Base-by-base conservation (phyloP, 495 filamentous ascomycete species). In the Penicillium fimorum region DNA sequence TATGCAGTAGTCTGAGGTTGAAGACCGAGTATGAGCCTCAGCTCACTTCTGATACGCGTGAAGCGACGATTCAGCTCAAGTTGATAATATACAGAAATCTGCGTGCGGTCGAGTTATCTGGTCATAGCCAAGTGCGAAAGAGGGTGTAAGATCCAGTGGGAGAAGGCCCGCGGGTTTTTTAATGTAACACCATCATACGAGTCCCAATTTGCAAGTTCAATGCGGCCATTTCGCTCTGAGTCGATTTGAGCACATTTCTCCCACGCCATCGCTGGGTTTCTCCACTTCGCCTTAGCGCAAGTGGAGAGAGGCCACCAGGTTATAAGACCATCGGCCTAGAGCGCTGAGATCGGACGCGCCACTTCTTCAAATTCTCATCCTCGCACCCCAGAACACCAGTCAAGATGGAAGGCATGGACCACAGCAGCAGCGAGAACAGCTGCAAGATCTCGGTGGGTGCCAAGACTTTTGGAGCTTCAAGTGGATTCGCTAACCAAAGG, bases 391-490 rank as follows among this genome's bases (percentile, higher is more conserved):
- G 15, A 41, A 27, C 1, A 25, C 6, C 7, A 18, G 35, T 43
- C 59, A 59, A 27, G 7, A 61, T 58, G 53, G 48, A 56, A 15
- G 60, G 44, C 59, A 64, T 64, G 62, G 41, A 41, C 12, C 56
- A 60, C 4, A 8, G 35, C n/a, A 38, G 15, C 35, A 60, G 65
- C 48, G 55, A 53, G 55, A 48, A n/a, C 30, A 47, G 57, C 37
- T 70, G 67, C 59, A 58, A 69, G 37, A 55, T 66, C 43, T 62
- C 64, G 24, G 66, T 64, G 46, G 50, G 60, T 59, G 59, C 59
- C 59, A 62, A 62, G 56, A 30, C 27, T 24, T 24, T 22, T 2
- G 50, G 54, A 59, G 37, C 3, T 20, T 1, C 18, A 17, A 41
- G 24, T 20, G 24, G 13, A n/a, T 9, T 52, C 43, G 22, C 53